Base-by-base conservation (phyloP, 768 basidiomycete genomes). In the Cystoderma amianthinum region DNA sequence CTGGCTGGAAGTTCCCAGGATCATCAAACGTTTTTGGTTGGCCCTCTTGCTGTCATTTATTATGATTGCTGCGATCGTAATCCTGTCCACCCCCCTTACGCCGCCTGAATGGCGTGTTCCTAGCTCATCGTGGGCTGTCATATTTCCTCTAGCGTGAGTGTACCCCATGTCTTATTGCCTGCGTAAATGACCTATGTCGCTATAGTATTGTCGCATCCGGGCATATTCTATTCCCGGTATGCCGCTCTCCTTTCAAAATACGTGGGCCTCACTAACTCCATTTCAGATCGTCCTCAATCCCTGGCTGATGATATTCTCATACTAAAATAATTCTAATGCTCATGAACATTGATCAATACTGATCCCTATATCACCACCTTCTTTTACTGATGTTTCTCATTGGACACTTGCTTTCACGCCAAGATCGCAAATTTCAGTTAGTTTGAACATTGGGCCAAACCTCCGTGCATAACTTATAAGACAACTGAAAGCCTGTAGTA, bases 1-100 rank as follows among this genome's bases (percentile, higher is more conserved):
- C 69, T 92, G 86, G 76, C 76, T 85, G 42, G 91, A 95, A 59
- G 79, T 92, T 10, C 92, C 92, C 1, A 76, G 78, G 43, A 91
- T 94, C 55, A 65, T 83, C 54, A 78, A 79, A 48, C 82, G 89
- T 3, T 94, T 88, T 65, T 80, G 84, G 71, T 52, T 77, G 36
- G 73, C 76, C 32, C 69, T 88, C 46, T 43, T 74, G 15, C 42
- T 86, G 16, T 80, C 75, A 35, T 64, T 78, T 48, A 42, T 69
- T 13, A 46, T 67, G 9, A 66, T 82, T 45, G 69, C 61, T 6
- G 67, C 58, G 33, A 81, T 90, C 56, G 58, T 78, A 43, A 48
- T 92, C 20, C 63, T 89, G 24, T 65, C 71, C 2, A 62, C 72
- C 1, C 48, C 60, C 2, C 25, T 82, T 11, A 69, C 91, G 2